Base-by-base conservation (phyloP, 1,284 basidiomycete species). In the Cutaneotrichosporon mucoides region DNA sequence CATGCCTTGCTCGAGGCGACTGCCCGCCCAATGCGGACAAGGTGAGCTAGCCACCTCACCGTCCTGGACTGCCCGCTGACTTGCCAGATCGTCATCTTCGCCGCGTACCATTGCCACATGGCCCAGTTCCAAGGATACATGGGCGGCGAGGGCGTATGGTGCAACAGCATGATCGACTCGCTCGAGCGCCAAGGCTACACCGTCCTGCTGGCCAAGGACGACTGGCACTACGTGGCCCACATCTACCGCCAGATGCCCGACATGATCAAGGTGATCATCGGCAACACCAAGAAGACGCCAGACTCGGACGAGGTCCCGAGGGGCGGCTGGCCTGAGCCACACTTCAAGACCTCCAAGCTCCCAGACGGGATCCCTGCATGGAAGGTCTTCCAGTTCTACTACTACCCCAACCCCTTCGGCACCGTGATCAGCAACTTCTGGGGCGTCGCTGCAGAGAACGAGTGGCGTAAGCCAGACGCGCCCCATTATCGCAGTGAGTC, bases 161-260 rank as follows among this genome's bases (percentile, higher is more conserved):
- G 43, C 15, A 12, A 4, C 9, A 35, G 53, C 10, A 54, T 54
- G 43, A 36, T 54, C 5, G 35, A 45, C 6, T 38, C 35, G 2
- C 50, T 68, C n/a, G 50, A 57, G 13, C 61, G 63, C 8, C 66
- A 61, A 35, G 67, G 67, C 1, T 68, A 63, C 57, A 68, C 67
- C 4, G 59, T 67, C 3, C 50, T 68, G 9, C 59, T 38, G 12
- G 15, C 35, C 2, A 10, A 16, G 3, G n/a, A 54, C 36, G 44
- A 59, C 42, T 63, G 57, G 2, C 61, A 50, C n/a, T 68, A 68
- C 54, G 60, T 65, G 5, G 60, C 59, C 53, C 62, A 67, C 52
- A 34, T 68, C 34, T 54, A 68, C 49, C 61, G 62, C 48, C 67
- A 68, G 54, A 59, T 68, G 24, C 59, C 59, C 1, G 59, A 64